Evolutionary conservation across 2,329 filamentous ascomycete species (phyloP), one percentile per base, ranked within the genome.

Genomic region (Exophiala alcalophila): DNA sequence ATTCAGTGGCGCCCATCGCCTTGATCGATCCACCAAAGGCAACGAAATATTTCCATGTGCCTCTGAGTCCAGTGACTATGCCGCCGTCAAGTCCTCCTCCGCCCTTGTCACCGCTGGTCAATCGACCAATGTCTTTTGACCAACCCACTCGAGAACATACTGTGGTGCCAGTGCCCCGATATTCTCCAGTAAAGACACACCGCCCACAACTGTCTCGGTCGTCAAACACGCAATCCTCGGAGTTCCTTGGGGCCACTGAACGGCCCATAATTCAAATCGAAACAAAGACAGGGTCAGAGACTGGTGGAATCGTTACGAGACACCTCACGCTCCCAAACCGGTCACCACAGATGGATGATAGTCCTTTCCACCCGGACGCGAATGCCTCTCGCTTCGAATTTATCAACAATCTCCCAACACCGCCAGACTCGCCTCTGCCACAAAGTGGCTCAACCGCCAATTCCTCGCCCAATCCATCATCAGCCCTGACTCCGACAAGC

Each of bases 1-100:
- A 50, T 25, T 34, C 49, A 5, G 28, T 54, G 5, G 52, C 52
- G 10, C 40, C 50, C 4, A 47, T 55, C 1, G 27, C 49, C 9
- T 55, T 47, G 2, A 43, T 57, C 4, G 53, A 56, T 44, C 40
- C 56, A 18, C 53, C 54, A 3, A 50, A 40, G 19, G 47, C 31
- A 3, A 50, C 49, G 12, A 52, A 30, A 38, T 48, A 56, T 31
- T 54, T 52, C 34, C 47, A 53, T 16, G 40, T 56, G 33, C 54
- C 54, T 1, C 37, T 56, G 21, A 55, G 37, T 23, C 55, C 54
- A 4, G 23, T 33, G 30, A 51, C 52, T 12, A 7, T 50, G 19
- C 54, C 51, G 19, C 39, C 53, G 5, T 43, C 44, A 8, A 57
- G 49, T 30, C 49, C 53, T 19, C 18, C 38, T 18, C 32, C 35